Conservation (phyloP, 2,329 filamentous ascomycete genomes). For the Epichloe aotearoae region DNA sequence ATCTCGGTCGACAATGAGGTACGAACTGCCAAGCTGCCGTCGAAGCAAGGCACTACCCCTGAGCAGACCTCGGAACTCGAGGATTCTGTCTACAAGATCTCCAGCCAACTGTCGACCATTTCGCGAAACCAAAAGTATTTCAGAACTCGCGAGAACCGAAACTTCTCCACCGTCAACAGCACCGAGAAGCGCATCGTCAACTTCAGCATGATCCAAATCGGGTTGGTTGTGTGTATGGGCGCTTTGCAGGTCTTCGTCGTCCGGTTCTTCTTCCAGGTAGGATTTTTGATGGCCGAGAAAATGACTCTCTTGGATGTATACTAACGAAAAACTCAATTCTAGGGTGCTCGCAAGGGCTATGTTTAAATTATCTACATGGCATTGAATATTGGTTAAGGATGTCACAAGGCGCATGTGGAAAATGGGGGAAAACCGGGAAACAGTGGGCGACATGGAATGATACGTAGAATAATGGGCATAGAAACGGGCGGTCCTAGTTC, state of each 20-base stretch:
- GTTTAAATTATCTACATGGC: constrained; percentile 32
- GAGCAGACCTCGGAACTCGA: constrained; percentile 84
- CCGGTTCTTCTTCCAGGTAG: constrained; percentile 92
- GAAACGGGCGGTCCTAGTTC: constrained; percentile 2
- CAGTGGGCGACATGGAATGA: constrained; percentile 14
- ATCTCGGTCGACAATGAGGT: constrained; percentile 90
- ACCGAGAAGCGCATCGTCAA: constrained; percentile 95
- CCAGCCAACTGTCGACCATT: constrained; percentile 83
- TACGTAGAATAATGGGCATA: constrained; percentile 12
- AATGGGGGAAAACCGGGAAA: constrained; percentile 6
- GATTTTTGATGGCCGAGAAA: background rate
- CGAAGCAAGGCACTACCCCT: constrained; percentile 74
- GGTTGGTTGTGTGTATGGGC: constrained; percentile 89
- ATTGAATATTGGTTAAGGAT: constrained; percentile 11
- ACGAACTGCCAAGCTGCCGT: constrained; percentile 60
- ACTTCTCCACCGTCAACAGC: constrained; percentile 94
- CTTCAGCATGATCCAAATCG: constrained; percentile 86
- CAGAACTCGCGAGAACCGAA: constrained; percentile 94
- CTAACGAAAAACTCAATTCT: constrained; percentile 6
- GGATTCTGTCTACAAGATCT: constrained; percentile 91
- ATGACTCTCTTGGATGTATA: background rate
- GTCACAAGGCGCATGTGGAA: constrained; percentile 18
- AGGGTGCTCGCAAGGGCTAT: constrained; percentile 57
- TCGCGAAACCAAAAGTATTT: constrained; percentile 98
- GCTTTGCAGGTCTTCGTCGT: constrained; percentile 94